A percentile compares a stretch with the other conserved stretches of the same genome.
Evolutionary conservation across 2,329 filamentous ascomycete genomes (phyloP).

Genomic region (Diatrype stigma): DNA sequence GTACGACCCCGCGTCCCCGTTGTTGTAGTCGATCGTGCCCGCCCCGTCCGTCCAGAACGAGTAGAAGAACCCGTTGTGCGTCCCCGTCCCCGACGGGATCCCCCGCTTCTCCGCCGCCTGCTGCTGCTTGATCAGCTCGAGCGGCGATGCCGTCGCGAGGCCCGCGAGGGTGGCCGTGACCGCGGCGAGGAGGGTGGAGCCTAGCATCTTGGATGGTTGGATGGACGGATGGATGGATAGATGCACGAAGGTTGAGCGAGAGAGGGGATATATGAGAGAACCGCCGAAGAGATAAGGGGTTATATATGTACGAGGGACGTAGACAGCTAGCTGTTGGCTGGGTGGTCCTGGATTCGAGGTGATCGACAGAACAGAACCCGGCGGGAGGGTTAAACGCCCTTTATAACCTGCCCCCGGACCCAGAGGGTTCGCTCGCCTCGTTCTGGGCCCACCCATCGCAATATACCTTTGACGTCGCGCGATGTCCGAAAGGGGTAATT

Average conservation of each 20-base stretch:
- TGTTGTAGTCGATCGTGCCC: slow-evolving; percentile 52
- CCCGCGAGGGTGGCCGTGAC: slow-evolving; percentile 22
- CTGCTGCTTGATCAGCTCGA: slow-evolving; percentile 17
- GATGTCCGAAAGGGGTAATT: not conserved
- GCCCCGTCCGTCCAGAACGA: slow-evolving; percentile 58
- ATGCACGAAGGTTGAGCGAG: not conserved
- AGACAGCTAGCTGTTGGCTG: too few relatives aligned
- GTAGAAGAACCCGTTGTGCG: slow-evolving; percentile 57
- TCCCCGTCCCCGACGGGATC: slow-evolving; percentile 24
- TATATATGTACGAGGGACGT: too few relatives aligned
- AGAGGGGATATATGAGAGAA: too few relatives aligned
- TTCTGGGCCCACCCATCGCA: not conserved
- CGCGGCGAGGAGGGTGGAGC: slow-evolving; percentile 23
- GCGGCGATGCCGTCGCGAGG: slow-evolving; percentile 21
- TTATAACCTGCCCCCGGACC: not conserved
- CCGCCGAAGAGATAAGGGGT: too few relatives aligned
- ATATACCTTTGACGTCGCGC: not conserved
- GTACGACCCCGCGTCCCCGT: slow-evolving; percentile 48
- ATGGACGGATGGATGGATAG: not conserved
- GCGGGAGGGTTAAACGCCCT: not conserved
- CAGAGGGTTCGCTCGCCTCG: too few relatives aligned
- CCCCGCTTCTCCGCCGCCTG: slow-evolving; percentile 11
- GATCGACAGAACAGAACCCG: not conserved
- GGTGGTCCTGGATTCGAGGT: not conserved
- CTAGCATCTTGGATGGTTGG: slow-evolving; percentile 17